A percentile compares a stretch with the other conserved stretches of the same genome.
Evolutionary conservation across 2,329 filamentous ascomycete species (phyloP).

Genomic region (Aspergillus japonicus): DNA sequence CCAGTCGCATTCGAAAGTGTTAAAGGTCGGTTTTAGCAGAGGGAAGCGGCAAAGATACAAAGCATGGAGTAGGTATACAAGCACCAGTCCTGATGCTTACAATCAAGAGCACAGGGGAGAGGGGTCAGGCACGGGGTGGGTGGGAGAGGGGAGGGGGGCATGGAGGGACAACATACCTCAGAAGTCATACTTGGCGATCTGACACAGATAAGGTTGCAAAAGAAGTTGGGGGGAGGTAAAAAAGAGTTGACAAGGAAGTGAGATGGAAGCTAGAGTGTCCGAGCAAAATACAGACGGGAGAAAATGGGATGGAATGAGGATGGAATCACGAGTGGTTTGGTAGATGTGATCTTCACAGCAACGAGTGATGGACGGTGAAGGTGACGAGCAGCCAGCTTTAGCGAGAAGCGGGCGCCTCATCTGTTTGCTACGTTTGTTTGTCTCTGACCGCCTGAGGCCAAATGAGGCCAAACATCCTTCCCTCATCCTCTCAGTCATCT

Average conservation of each 20-base stretch:
- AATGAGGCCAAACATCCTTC: constrained; percentile 10
- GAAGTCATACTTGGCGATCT: constrained; percentile 56
- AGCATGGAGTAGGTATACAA: constrained; percentile 3
- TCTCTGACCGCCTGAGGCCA: constrained; percentile 17
- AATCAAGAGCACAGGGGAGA: constrained; percentile 34
- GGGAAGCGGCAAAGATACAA: constrained; percentile 9
- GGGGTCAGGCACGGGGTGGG: constrained; percentile 26
- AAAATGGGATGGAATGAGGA: constrained; percentile 14
- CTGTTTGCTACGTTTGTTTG: constrained; percentile 22
- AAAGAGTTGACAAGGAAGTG: constrained; percentile 15
- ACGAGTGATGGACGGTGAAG: constrained; percentile 28
- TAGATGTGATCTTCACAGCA: constrained; percentile 25
- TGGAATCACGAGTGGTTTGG: constrained; percentile 19
- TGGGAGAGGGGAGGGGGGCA: constrained; percentile 1
- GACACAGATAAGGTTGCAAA: constrained; percentile 48
- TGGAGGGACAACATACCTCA: constrained; percentile 54
- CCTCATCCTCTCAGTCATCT: neutral
- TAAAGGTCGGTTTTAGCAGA: neutral
- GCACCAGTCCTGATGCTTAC: constrained; percentile 1
- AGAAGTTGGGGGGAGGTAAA: constrained; percentile 23
- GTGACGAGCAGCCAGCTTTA: constrained; percentile 27
- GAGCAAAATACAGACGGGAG: constrained; percentile 11
- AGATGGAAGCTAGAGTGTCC: constrained; percentile 13
- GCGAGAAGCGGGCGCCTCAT: constrained; percentile 21
- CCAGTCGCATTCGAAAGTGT: neutral